phyloP scores from a whole-genome alignment of 345 rosid species.

The Hibiscus syriacus region DNA sequence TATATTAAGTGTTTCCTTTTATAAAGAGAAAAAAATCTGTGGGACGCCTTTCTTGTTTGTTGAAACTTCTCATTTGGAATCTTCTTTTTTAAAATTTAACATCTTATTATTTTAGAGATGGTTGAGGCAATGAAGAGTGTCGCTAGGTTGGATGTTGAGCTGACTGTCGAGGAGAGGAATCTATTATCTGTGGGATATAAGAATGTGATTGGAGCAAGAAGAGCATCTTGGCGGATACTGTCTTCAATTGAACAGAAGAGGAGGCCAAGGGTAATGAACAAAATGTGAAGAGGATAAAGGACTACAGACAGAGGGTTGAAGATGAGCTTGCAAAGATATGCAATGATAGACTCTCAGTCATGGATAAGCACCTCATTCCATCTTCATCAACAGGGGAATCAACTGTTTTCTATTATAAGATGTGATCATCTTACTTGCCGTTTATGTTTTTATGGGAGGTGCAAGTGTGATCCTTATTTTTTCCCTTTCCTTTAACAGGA shows the following conservation, averaged over 20 bases:
- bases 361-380: slow-evolving; percentile 62
- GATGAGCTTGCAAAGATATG: slow-evolving; percentile 69
- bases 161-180: slow-evolving; percentile 81
- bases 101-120: slow-evolving; percentile 41
- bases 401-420: slow-evolving; percentile 71
- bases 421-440: slow-evolving; percentile 24
- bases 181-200: slow-evolving; percentile 81
- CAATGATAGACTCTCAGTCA: slow-evolving; percentile 54
- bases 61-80: not conserved
- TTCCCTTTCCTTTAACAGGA: slow-evolving; percentile 10
- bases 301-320: slow-evolving; percentile 65
- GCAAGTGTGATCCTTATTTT: not conserved
- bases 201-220: slow-evolving; percentile 80
- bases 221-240: slow-evolving; percentile 67
- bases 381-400: slow-evolving; percentile 72
- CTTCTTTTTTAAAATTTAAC: no score
- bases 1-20: no score
- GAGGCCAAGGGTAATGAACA: slow-evolving; percentile 66
- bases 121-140: slow-evolving; percentile 80
- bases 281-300: slow-evolving; percentile 62
- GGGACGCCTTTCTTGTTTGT: not conserved
- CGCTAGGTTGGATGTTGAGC: slow-evolving; percentile 60
- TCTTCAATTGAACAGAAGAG: slow-evolving; percentile 87
- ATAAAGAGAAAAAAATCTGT: not conserved
- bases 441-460: not conserved